These are phyloP conservation scores for Pseudisothecium myosuroides DNA, from an alignment of 225 moss, liverwort and hornwort genomes.

Conservation along the genomic window DNA sequence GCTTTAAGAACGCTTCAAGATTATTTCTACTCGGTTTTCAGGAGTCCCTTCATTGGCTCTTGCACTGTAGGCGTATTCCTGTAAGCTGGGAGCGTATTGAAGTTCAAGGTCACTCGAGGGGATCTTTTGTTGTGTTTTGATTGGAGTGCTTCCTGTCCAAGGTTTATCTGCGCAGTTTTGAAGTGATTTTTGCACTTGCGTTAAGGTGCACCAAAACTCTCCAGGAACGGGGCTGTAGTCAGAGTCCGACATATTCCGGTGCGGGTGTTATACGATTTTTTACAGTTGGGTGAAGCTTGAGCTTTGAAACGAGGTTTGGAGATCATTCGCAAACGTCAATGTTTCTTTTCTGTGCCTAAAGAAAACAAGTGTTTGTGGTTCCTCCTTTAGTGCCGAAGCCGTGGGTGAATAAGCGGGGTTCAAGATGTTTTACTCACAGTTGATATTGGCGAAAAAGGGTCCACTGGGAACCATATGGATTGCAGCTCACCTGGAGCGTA, in stretches of 20 bases:
- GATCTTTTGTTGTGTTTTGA: background rate
- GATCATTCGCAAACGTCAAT: background rate
- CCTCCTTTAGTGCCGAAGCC: background rate
- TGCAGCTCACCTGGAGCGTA: constrained; percentile 98
- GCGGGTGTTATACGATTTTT: background rate
- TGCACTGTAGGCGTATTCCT: background rate
- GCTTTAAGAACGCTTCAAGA: background rate
- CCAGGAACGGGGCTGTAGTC: background rate
- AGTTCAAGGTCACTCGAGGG: background rate
- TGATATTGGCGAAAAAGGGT: constrained; percentile 98
- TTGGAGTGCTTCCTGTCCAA: background rate
- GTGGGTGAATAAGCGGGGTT: background rate
- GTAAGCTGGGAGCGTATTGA: background rate
- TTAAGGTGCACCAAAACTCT: background rate
- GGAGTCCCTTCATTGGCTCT: background rate
- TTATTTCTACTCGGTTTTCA: background rate
- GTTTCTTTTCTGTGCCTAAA: background rate
- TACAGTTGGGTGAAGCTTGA: background rate
- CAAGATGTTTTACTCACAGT: constrained; percentile 98
- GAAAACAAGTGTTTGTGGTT: background rate
- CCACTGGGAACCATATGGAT: constrained; percentile 99
- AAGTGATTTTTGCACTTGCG: background rate
- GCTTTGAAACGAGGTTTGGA: background rate
- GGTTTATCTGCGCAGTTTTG: background rate
- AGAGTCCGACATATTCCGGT: background rate